phyloP scores from a whole-genome alignment of 495 filamentous ascomycete genomes.

The Recurvomyces mirabilis region DNA sequence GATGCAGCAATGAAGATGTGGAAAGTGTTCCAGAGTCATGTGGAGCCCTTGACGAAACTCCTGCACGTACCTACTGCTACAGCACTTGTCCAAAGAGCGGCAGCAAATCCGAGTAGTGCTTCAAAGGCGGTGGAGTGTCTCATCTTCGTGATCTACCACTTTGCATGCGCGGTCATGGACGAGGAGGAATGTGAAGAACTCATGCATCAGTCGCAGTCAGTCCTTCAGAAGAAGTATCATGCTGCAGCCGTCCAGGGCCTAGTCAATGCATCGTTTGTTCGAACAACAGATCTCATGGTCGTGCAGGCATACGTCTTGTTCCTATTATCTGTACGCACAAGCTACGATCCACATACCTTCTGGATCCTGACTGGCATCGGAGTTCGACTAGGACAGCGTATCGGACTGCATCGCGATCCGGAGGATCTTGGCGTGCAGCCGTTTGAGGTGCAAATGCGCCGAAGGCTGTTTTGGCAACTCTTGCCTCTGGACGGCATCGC shows the following conservation, averaged over 20 bases:
- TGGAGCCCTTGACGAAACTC: conserved; percentile 18
- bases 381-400: conserved; percentile 17
- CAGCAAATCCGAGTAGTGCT: conserved; percentile 9
- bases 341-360: conserved; percentile 17
- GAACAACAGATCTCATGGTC: conserved; percentile 12
- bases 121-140: conserved; percentile 19
- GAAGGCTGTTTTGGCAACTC: conserved; percentile 23
- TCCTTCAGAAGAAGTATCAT: conserved; percentile 7
- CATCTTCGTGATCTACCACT: conserved; percentile 21
- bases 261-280: conserved; percentile 18
- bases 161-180: conserved; percentile 11
- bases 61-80: conserved; percentile 16
- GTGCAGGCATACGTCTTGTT: conserved; percentile 22
- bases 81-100: conserved; percentile 14
- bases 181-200: conserved; percentile 15
- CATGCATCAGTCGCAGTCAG: conserved; percentile 1
- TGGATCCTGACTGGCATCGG: conserved; percentile 22
- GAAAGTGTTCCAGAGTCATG: conserved; percentile 12
- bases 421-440: conserved; percentile 14
- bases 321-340: conserved; percentile 16
- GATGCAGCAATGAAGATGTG: conserved; percentile 15
- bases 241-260: conserved; percentile 13
- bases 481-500: conserved; percentile 19
- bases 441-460: conserved; percentile 21
- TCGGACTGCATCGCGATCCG: conserved; percentile 22